Evolutionary conservation across 352 stramenopile genomes (phyloP).

Genomic region (Phytophthora pistaciae): DNA sequence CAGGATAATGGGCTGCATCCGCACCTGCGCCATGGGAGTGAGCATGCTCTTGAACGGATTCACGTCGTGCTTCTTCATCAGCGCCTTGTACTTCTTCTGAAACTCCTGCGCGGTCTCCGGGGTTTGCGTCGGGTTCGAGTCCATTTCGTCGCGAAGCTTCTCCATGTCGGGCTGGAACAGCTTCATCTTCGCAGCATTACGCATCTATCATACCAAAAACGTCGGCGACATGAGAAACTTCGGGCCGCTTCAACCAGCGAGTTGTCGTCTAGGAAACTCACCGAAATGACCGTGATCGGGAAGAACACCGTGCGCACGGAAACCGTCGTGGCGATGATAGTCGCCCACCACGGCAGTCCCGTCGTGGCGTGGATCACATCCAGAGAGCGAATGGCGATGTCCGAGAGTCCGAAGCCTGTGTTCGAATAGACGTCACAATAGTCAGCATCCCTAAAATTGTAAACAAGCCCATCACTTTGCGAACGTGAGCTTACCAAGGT

Average conservation of each 20-base stretch:
- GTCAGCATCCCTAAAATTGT: neutral
- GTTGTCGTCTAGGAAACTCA: conserved; percentile 30
- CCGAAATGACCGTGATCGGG: conserved; percentile 82
- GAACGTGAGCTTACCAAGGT: conserved; percentile 46
- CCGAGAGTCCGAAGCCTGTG: conserved; percentile 69
- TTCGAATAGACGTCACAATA: no score
- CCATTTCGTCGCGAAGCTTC: conserved; percentile 80
- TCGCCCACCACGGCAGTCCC: conserved; percentile 90
- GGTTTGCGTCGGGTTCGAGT: conserved; percentile 53
- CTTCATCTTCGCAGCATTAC: conserved; percentile 90
- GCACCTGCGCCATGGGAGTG: conserved; percentile 68
- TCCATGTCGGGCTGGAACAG: conserved; percentile 86
- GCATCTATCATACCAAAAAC: conserved; percentile 49
- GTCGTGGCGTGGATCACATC: conserved; percentile 82
- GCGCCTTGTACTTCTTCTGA: conserved; percentile 75
- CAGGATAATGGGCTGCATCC: neutral
- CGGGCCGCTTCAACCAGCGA: neutral
- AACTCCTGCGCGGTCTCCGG: conserved; percentile 67
- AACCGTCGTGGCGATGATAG: conserved; percentile 86
- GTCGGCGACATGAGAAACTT: neutral
- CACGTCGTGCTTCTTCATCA: conserved; percentile 88
- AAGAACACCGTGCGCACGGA: conserved; percentile 77
- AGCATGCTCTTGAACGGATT: conserved; percentile 81
- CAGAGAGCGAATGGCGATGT: conserved; percentile 78
- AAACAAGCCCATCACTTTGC: neutral